Evolutionary conservation across 23 red algal species (phyloP), one percentile per base, ranked within the genome.

Genomic region (Agarophyton chilense): DNA sequence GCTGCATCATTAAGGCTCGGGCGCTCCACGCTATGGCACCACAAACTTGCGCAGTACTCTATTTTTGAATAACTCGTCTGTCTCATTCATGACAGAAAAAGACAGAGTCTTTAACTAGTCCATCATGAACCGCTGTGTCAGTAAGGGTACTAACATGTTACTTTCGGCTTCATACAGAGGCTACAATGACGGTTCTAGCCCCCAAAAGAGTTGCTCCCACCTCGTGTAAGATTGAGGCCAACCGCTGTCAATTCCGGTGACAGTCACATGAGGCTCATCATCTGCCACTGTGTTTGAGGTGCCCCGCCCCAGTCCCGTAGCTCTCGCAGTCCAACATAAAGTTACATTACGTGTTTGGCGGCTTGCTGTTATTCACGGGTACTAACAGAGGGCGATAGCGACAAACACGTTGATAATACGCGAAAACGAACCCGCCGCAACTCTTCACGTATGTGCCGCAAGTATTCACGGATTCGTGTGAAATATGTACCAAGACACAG

Each of bases 1-100:
- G 60, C 35, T 65, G 60, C 60, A 65, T 65, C 60, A 65, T 65
- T 65, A 65, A 65, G 31, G 60, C 60, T 65, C 60, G 60, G 16
- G 9, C 60, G 16, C 16, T 26, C 29, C 31, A 35, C 32, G 60
- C 60, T 10, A 31, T 65, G 31, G 28, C 32, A 9, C 32, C 60
- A 18, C 60, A 65, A 11, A 36, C 60, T 29, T 65, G 44, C 60
- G 31, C 29, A 14, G 31, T 65, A 1, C 60, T 65, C 60, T 65
- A 65, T 65, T 65, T 65, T 33, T 65, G 60, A 21, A 4, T 25
- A 11, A 47, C 44, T 47, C 44, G 44, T 12, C 60, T 35, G 2
- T 65, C 56, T 65, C 60, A 65, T 65, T 65, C 31, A 36, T 12
- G 2, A 65, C 12, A 38, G 44, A 47, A 47, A 47, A 47, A n/a